phyloP scores from a whole-genome alignment of 1,284 basidiomycete species.

The Austroboletus rostrupii region DNA sequence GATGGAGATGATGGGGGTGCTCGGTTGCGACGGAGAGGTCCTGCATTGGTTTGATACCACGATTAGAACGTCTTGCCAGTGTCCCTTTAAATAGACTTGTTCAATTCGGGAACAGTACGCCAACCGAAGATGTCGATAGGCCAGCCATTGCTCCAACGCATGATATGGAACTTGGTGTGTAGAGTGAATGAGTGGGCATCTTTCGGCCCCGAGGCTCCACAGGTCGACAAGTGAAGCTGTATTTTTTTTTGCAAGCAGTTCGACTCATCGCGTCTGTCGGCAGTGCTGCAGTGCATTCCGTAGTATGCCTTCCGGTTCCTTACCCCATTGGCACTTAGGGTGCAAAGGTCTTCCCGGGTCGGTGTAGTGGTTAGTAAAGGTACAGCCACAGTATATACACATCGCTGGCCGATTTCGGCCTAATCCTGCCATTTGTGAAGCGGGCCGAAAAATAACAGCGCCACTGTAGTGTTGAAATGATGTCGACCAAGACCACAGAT shows the following conservation, averaged over 20 bases:
- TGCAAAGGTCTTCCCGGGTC: too few relatives aligned
- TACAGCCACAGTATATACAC: too few relatives aligned
- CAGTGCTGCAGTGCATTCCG: too few relatives aligned
- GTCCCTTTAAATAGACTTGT: constrained; percentile 1
- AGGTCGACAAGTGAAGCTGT: neutral
- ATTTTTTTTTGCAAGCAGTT: too few relatives aligned
- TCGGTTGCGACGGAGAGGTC: constrained; percentile 4
- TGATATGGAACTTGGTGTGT: neutral
- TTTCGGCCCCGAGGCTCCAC: neutral
- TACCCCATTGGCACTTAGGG: too few relatives aligned
- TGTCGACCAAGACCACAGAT: neutral
- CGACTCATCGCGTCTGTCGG: too few relatives aligned
- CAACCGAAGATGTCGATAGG: neutral
- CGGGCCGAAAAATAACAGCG: neutral
- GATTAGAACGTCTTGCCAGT: constrained; percentile 9
- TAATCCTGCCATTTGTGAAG: neutral
- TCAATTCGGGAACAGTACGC: neutral
- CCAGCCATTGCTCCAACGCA: neutral
- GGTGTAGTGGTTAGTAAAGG: too few relatives aligned
- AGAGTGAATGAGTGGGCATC: too few relatives aligned
- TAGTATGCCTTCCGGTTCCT: too few relatives aligned
- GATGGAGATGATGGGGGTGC: neutral
- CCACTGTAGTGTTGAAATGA: neutral
- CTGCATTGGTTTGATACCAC: constrained; percentile 3
- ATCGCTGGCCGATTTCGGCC: neutral